A percentile compares a stretch with the other conserved stretches of the same genome.
phyloP scores from a whole-genome alignment of 306 rosid species.

The Begonia peltatifolia region DNA sequence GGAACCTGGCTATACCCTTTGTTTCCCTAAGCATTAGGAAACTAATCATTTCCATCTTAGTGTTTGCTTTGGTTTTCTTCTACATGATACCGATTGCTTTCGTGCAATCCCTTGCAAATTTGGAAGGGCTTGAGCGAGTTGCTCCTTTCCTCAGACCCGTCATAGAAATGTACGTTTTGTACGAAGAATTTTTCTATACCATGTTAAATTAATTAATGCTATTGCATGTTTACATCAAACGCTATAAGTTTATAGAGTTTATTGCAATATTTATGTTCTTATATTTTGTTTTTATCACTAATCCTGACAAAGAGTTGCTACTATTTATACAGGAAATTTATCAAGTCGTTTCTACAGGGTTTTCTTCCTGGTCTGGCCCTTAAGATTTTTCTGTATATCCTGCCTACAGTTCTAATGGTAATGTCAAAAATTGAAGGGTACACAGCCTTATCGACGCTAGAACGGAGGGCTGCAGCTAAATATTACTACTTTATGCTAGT shows the following conservation, averaged over 20 bases:
- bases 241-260: no score
- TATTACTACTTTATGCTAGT: conserved; percentile 91
- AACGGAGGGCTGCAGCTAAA: conserved; percentile 69
- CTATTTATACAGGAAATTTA: conserved; percentile 47
- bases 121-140: conserved; percentile 96
- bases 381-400: conserved; percentile 76
- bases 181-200: no score
- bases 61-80: conserved; percentile 91
- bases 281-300: no score
- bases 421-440: conserved; percentile 96
- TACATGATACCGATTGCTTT: conserved; percentile 97
- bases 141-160: conserved; percentile 95
- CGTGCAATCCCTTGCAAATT: conserved; percentile 95
- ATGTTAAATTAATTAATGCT: no score
- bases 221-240: no score
- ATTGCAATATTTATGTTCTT: no score
- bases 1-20: conserved; percentile 86
- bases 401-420: conserved; percentile 80
- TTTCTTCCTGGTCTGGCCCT: conserved; percentile 98
- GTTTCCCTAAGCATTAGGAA: conserved; percentile 69
- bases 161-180: conserved; percentile 67
- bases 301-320: no score
- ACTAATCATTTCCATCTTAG: conserved; percentile 44
- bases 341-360: conserved; percentile 97
- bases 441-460: conserved; percentile 63